Percentiles rank a stretch among this genome's conserved stretches.
Evolutionary conservation across 306 rosid genomes (phyloP).

Genomic region (Ziziphus jujuba): DNA sequence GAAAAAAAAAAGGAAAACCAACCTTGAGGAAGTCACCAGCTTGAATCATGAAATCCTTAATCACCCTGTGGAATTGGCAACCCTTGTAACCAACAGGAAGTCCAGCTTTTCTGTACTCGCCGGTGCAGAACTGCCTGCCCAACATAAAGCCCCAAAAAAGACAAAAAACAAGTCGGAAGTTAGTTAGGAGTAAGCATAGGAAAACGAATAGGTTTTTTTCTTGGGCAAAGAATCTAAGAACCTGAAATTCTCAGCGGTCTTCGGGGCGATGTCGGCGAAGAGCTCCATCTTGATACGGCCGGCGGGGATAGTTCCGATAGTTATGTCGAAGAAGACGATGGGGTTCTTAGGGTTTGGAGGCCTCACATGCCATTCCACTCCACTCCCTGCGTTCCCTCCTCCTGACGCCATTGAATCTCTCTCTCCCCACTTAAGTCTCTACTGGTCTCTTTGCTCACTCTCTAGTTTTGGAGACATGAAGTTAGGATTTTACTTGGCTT

Average conservation of each 20-base stretch:
- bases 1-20: background rate
- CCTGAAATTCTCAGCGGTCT: conserved; percentile 94
- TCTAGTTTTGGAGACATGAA: too few species aligned
- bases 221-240: too few species aligned
- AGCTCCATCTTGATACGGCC: conserved; percentile 99
- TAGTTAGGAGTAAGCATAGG: conserved; percentile 1
- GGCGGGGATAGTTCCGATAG: conserved; percentile 94
- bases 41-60: conserved; percentile 97
- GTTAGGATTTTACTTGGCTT: too few species aligned
- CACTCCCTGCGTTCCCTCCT: conserved; percentile 40
- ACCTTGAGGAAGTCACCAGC: conserved; percentile 96
- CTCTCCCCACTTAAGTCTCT: background rate
- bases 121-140: conserved; percentile 94
- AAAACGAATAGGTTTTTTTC: background rate
- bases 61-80: conserved; percentile 93
- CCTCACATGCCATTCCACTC: conserved; percentile 91
- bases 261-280: conserved; percentile 91
- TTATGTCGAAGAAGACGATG: conserved; percentile 89
- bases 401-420: conserved; percentile 49
- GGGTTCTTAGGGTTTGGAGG: conserved; percentile 99
- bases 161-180: too few species aligned
- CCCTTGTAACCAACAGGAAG: conserved; percentile 93
- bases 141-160: too few species aligned
- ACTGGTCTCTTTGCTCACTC: background rate
- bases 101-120: conserved; percentile 95